These are phyloP conservation scores for Globisporangium uncinulatum DNA, from an alignment of 352 stramenopile species.

Conservation along the genomic window DNA sequence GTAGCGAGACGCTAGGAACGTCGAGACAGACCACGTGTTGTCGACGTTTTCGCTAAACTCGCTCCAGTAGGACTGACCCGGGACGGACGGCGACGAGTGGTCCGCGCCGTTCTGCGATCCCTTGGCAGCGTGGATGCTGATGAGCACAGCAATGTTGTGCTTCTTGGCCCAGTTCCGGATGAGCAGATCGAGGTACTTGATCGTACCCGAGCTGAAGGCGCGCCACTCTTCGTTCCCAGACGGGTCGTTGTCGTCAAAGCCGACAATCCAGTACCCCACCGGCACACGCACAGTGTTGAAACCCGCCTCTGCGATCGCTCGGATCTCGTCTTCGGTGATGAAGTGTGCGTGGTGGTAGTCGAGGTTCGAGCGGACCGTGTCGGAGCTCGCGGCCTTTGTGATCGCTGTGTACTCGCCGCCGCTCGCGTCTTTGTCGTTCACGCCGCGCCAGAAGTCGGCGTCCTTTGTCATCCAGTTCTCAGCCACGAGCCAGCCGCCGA, in stretches of 20 bases:
- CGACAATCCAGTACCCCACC: conserved; percentile 74
- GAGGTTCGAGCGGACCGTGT: conserved; percentile 35
- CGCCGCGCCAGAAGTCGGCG: conserved; percentile 51
- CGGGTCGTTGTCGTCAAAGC: conserved; percentile 51
- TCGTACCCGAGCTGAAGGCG: conserved; percentile 32
- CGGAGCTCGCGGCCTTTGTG: conserved; percentile 23
- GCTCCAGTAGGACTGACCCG: conserved; percentile 38
- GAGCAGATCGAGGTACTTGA: conserved; percentile 47
- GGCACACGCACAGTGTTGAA: conserved; percentile 79
- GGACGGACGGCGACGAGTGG: conserved; percentile 47
- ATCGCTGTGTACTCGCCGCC: conserved; percentile 65
- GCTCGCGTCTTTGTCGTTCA: conserved; percentile 25
- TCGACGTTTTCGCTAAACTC: conserved; percentile 48
- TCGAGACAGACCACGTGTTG: conserved; percentile 35
- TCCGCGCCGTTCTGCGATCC: conserved; percentile 73
- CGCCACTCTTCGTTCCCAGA: conserved; percentile 33
- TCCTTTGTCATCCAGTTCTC: conserved; percentile 74
- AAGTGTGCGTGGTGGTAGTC: conserved; percentile 46
- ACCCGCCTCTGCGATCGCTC: conserved; percentile 41
- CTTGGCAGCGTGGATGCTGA: conserved; percentile 60
- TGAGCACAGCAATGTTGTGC: conserved; percentile 47
- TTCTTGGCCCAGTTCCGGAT: conserved; percentile 37
- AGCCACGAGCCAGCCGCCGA: conserved; percentile 70
- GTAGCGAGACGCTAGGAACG: conserved; percentile 57
- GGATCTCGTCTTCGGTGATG: conserved; percentile 67